phyloP scores from a whole-genome alignment of 345 rosid genomes.

The Syzygium grande region DNA sequence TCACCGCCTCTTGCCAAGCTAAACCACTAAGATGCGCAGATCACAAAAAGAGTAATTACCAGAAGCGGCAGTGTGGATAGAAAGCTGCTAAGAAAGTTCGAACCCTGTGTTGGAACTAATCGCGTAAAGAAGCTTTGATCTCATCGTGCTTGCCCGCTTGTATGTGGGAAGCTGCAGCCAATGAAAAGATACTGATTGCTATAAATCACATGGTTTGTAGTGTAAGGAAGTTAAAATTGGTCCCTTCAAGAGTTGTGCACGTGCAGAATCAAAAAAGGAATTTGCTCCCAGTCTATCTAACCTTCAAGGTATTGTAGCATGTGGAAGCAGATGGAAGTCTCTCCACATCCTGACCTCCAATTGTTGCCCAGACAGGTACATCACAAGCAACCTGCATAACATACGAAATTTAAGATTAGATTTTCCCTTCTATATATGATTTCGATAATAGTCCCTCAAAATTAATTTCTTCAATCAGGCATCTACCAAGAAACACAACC shows the following conservation, averaged over 20 bases:
- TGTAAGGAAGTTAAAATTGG: not conserved
- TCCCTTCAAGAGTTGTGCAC: not conserved
- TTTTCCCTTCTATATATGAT: not conserved
- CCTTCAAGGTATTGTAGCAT: conserved; percentile 99
- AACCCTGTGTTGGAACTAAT: conserved; percentile 93
- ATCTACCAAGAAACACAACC: not conserved
- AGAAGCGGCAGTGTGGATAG: not conserved
- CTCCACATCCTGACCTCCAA: conserved; percentile 96
- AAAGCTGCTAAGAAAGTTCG: conserved; percentile 71
- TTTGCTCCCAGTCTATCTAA: conserved; percentile 12
- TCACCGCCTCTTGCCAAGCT: not conserved
- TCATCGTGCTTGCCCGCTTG: conserved; percentile 81
- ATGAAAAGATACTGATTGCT: not conserved
- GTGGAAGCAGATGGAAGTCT: conserved; percentile 99
- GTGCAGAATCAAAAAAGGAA: not conserved
- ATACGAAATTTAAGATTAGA: not conserved
- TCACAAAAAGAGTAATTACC: conserved; percentile 8
- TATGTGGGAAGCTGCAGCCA: conserved; percentile 89
- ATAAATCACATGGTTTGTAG: not conserved
- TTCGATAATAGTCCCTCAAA: not conserved
- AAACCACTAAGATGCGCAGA: not conserved
- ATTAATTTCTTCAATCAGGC: not conserved
- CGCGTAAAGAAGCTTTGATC: conserved; percentile 87
- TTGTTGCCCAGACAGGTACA: conserved; percentile 80
- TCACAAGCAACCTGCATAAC: conserved; percentile 68